Evolutionary conservation across 2,329 filamentous ascomycete genomes (phyloP), one percentile per base, ranked within the genome.

Genomic region (Myriosclerotinia duriaeana): DNA sequence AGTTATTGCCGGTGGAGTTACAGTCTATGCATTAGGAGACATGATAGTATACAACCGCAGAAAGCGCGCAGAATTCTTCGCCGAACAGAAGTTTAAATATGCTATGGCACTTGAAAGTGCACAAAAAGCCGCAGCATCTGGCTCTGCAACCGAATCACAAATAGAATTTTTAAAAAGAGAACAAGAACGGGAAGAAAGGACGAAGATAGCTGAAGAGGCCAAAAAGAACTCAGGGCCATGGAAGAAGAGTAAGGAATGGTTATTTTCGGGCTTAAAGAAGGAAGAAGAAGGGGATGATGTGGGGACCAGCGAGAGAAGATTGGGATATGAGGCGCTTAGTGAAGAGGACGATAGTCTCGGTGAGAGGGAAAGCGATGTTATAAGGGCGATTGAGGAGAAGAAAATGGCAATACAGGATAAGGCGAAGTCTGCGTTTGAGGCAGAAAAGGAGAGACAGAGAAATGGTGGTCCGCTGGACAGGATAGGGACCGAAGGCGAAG

Each of bases 31-130:
- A 12, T 82, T 88, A 70, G 82, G 85, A 68, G 87, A 89, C 73
- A 85, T 90, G 80, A 81, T 89, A 67, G 77, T 88, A 68, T 87
- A 89, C 78, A 90, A 90, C 76, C 84, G 88, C 65, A 81, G 84
- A 67, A 87, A 89, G 79, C 81, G 84, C 66, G 81, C 81, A 48
- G 84, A 89, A 69, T 90, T 83, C 80, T 82, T 87, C 69, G 82
- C 87, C 73, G 72, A 76, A 69, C 73, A 76, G 65, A 79, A 83
- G 71, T 78, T 78, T 58, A 75, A 81, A 72, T 75, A 83, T 53
- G 76, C 76, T 56, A 74, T 77, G 54, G 83, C 83, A 52, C 74
- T 84, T 53, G 75, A 76, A 56, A 76, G 77, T 55, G 84, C 84
- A 42, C 78, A 76, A 66, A 66, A 74, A 46, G 81, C 82, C 8